Percentiles rank a stretch among this genome's conserved stretches.
Conservation (phyloP, 208 protist species). For the Naegleria gruberi region DNA sequence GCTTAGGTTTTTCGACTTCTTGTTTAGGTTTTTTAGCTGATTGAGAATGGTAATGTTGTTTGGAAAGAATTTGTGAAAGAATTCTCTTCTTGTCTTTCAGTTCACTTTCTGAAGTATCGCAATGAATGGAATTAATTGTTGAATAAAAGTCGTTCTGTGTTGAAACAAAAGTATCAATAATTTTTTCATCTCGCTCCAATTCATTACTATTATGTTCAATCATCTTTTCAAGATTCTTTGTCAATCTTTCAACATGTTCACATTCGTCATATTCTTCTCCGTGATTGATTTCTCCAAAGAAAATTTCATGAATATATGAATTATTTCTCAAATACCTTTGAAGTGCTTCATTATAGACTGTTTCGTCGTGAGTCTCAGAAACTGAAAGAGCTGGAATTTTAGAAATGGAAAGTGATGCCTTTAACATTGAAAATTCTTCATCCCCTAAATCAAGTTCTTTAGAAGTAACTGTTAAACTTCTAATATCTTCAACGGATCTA, state of each 20-base stretch:
- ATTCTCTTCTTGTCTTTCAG: not conserved
- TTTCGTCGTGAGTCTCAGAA: not conserved
- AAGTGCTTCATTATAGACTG: not conserved
- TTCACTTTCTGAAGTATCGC: not conserved
- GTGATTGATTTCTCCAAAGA: not conserved
- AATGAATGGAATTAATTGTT: not conserved
- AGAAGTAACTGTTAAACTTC: not conserved
- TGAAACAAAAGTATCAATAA: not conserved
- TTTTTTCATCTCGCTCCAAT: not conserved
- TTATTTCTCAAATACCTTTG: not conserved
- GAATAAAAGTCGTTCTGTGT: not conserved
- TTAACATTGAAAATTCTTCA: not conserved
- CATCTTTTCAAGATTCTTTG: not conserved
- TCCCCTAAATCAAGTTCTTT: not conserved
- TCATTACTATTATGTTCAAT: not conserved
- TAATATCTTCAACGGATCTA: not conserved
- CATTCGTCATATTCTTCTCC: not conserved
- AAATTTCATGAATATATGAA: not conserved
- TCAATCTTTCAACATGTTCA: not conserved
- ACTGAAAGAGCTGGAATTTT: not conserved
- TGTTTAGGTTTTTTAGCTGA: not conserved
- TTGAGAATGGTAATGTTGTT: not conserved
- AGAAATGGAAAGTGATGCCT: not conserved
- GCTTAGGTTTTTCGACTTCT: not conserved
- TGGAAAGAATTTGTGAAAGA: not conserved